Percentiles rank a stretch among this genome's conserved stretches.
These are phyloP conservation scores for Salvia rosmarinus DNA, from an alignment of 257 asterid species.

Conservation along the genomic window DNA sequence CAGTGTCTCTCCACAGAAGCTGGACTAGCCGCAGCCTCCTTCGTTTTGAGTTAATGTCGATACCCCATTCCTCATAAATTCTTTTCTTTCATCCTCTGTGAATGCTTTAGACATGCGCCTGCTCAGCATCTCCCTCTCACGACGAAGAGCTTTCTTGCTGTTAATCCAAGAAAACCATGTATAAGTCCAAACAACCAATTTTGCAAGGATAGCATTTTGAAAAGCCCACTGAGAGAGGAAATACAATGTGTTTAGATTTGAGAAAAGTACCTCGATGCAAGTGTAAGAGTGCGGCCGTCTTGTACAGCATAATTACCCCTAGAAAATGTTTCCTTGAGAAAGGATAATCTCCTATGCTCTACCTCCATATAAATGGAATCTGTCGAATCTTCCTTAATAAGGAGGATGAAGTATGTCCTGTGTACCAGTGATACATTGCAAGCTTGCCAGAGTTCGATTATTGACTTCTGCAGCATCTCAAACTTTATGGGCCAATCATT, in stretches of 20 bases:
- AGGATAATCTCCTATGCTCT: conserved; percentile 63
- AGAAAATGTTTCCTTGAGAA: conserved; percentile 60
- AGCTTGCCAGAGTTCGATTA: conserved; percentile 67
- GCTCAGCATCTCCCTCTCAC: conserved; percentile 65
- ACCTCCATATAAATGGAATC: conserved; percentile 81
- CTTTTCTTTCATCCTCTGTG: conserved; percentile 51
- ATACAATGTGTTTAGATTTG: neutral
- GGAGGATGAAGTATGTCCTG: conserved; percentile 71
- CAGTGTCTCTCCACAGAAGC: conserved; percentile 55
- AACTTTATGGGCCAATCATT: conserved; percentile 61
- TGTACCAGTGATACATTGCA: conserved; percentile 70
- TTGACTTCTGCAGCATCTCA: conserved; percentile 58
- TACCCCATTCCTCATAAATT: conserved; percentile 59
- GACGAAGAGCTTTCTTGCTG: conserved; percentile 69
- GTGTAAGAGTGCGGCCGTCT: conserved; percentile 51
- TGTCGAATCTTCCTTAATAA: conserved; percentile 57
- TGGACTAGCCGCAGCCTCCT: conserved; percentile 55
- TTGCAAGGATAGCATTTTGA: neutral
- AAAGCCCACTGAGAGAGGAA: neutral
- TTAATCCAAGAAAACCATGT: conserved; percentile 31
- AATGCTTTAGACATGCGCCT: conserved; percentile 53
- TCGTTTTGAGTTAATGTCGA: conserved; percentile 51
- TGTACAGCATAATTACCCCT: conserved; percentile 53
- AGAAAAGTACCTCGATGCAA: conserved; percentile 56
- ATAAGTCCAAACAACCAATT: neutral